A percentile compares a stretch with the other conserved stretches of the same genome.
These are phyloP conservation scores for Coemansia sp. DNA, from an alignment of 192 early-diverging fungal species.

Conservation along the genomic window DNA sequence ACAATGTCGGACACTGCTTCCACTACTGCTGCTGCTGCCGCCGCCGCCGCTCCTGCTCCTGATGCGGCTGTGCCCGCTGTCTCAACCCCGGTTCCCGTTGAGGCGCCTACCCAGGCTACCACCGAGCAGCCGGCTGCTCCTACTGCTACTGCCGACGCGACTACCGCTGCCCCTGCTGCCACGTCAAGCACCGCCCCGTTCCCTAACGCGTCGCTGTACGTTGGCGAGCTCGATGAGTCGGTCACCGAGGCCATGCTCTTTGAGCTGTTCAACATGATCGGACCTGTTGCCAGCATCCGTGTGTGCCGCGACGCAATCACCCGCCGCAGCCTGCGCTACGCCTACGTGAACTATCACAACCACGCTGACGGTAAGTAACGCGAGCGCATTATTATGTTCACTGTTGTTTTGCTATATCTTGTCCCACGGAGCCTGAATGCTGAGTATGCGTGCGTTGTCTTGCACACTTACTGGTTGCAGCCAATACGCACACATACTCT, in stretches of 20 bases:
- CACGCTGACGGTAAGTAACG: conserved; percentile 65
- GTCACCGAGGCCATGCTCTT: conserved; percentile 98
- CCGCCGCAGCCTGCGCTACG: conserved; percentile 93
- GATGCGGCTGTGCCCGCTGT: conserved; percentile 39
- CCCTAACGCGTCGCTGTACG: conserved; percentile 83
- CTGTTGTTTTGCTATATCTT: too few relatives aligned
- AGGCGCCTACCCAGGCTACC: conserved; percentile 44
- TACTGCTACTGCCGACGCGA: conserved; percentile 7
- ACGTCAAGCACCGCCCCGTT: conserved; percentile 38
- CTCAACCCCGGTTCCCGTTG: conserved; percentile 14
- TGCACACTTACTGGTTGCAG: too few relatives aligned
- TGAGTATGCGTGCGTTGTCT: too few relatives aligned
- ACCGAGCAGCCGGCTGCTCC: conserved; percentile 53
- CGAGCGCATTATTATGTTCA: conserved; percentile 45
- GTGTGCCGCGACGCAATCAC: conserved; percentile 98
- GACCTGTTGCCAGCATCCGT: conserved; percentile 95
- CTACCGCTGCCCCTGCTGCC: conserved; percentile 12
- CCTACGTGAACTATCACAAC: conserved; percentile 98
- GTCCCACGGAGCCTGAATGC: too few relatives aligned
- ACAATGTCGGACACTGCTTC: conserved; percentile 49
- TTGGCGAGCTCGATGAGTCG: conserved; percentile 94
- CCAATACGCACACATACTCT: too few relatives aligned
- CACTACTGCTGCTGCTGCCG: conserved; percentile 38
- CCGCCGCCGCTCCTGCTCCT: conserved; percentile 42
- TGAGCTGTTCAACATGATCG: conserved; percentile 94